Conservation (phyloP, 768 basidiomycete genomes). For the Tricholoma sp. region DNA sequence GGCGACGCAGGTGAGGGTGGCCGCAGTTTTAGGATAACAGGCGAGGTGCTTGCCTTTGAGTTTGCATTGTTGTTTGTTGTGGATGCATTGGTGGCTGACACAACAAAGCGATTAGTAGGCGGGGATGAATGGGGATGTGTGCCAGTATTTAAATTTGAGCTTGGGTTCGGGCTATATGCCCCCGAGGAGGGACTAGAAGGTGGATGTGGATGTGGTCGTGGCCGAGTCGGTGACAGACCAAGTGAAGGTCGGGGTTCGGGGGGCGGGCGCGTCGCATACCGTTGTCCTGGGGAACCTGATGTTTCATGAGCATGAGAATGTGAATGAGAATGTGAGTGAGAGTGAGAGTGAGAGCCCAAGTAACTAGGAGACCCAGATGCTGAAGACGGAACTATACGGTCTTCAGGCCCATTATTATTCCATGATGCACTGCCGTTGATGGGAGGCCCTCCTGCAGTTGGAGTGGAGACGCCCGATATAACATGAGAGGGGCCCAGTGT, state of each 20-base stretch:
- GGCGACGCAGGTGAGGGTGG: too few species aligned
- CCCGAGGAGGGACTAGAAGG: slow-evolving; percentile 18
- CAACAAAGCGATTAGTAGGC: not conserved
- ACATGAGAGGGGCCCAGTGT: slow-evolving; percentile 44
- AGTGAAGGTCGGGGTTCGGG: slow-evolving; percentile 20
- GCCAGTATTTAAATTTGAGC: too few species aligned
- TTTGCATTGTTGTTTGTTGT: slow-evolving; percentile 11
- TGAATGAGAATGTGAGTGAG: slow-evolving; percentile 8
- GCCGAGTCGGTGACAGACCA: slow-evolving; percentile 34
- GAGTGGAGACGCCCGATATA: slow-evolving; percentile 16
- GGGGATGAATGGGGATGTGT: too few species aligned
- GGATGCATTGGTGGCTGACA: not conserved
- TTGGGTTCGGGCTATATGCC: not conserved
- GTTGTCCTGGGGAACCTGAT: slow-evolving; percentile 21
- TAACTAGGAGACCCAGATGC: slow-evolving; percentile 25
- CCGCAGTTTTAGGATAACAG: slow-evolving; percentile 9
- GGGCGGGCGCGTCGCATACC: slow-evolving; percentile 17
- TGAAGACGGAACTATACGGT: slow-evolving; percentile 26
- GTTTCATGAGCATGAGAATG: slow-evolving; percentile 24
- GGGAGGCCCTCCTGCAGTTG: slow-evolving; percentile 9
- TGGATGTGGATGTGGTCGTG: slow-evolving; percentile 23
- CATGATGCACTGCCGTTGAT: slow-evolving; percentile 25
- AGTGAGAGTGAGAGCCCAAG: slow-evolving; percentile 21
- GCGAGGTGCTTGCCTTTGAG: slow-evolving; percentile 21
- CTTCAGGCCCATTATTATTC: slow-evolving; percentile 20